Conservation (phyloP, 306 rosid species). For the Acacia acuminata region DNA sequence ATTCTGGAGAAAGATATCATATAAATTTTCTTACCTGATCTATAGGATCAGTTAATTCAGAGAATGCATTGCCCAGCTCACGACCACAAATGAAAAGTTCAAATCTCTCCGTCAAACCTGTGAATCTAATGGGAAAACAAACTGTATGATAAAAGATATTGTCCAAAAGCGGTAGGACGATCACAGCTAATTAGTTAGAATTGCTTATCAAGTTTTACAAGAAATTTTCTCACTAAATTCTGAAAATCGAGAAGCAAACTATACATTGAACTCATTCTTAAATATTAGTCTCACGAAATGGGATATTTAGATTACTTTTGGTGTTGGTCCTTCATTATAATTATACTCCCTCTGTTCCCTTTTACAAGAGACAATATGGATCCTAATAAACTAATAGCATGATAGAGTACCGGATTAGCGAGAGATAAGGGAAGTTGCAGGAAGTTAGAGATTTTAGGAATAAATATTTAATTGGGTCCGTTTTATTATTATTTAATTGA, state of each 20-base stretch:
- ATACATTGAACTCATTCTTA: constrained; percentile 11
- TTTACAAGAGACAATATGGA: too few relatives aligned
- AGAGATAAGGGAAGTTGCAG: too few relatives aligned
- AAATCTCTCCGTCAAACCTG: constrained; percentile 90
- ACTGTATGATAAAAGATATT: constrained; percentile 31
- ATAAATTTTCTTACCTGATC: constrained; percentile 73
- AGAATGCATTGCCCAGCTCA: constrained; percentile 96
- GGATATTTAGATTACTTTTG: background rate
- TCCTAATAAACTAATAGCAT: constrained; percentile 9
- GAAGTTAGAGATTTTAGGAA: too few relatives aligned
- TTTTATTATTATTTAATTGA: too few relatives aligned
- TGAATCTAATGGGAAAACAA: constrained; percentile 51
- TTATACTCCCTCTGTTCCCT: background rate
- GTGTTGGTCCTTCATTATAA: background rate
- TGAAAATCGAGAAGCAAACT: constrained; percentile 3
- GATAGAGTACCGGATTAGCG: too few relatives aligned
- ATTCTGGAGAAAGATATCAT: background rate
- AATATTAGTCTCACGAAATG: background rate
- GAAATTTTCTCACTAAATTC: constrained; percentile 8
- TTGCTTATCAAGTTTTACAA: background rate
- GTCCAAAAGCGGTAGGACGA: constrained; percentile 11
- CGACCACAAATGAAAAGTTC: constrained; percentile 98
- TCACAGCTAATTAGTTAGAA: constrained; percentile 21
- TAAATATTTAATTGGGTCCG: too few relatives aligned
- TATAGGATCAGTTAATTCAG: constrained; percentile 93